Conservation (phyloP, 805 yeast genomes). For the Metschnikowia colocasiae region DNA sequence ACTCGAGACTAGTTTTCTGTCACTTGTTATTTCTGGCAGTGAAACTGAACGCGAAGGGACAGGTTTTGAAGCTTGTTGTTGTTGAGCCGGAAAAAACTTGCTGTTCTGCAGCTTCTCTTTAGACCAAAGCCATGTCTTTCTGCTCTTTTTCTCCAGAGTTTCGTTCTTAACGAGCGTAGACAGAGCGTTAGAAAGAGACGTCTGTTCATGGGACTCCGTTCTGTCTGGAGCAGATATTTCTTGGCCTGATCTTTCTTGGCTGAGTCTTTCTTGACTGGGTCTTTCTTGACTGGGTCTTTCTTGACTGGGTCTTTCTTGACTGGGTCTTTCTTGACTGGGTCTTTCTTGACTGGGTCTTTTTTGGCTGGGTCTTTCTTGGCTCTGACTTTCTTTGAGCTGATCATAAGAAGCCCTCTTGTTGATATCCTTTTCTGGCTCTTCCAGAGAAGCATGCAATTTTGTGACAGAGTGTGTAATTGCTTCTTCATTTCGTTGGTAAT, state of each 20-base stretch:
- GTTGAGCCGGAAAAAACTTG: not conserved
- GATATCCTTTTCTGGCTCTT: not conserved
- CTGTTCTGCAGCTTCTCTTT: constrained; percentile 18
- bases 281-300: too few species aligned
- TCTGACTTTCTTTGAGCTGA: not conserved
- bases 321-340: too few species aligned
- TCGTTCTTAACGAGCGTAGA: not conserved
- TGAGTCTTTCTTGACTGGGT: too few species aligned
- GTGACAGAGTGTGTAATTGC: not conserved
- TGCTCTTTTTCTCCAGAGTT: constrained; percentile 23
- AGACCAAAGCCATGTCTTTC: constrained; percentile 43
- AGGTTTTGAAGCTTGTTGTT: not conserved
- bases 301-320: too few species aligned
- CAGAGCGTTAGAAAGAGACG: not conserved
- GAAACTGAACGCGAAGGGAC: constrained; percentile 34
- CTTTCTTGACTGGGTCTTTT: too few species aligned
- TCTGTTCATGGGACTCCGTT: not conserved
- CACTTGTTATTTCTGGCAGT: constrained; percentile 29
- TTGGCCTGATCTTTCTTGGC: not conserved
- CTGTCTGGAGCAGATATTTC: not conserved
- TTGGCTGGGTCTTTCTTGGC: too few species aligned
- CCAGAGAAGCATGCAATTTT: not conserved
- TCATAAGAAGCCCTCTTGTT: not conserved
- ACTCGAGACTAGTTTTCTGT: constrained; percentile 6
- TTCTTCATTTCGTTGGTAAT: not conserved